phyloP scores from a whole-genome alignment of 805 yeast genomes.

The Wickerhamiella nectarea region DNA sequence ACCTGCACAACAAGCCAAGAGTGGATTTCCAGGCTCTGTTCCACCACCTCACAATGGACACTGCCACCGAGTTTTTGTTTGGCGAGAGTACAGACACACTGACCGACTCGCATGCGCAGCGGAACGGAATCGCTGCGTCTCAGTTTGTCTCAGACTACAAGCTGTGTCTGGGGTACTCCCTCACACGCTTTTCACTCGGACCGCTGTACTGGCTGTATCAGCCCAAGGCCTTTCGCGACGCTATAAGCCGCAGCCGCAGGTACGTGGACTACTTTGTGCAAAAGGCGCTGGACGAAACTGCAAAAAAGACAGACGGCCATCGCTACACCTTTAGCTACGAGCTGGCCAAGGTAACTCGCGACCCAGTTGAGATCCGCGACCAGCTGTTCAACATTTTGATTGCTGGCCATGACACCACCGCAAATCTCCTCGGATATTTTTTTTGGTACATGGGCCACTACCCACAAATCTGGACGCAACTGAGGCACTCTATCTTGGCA shows the following conservation, averaged over 20 bases:
- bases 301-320: slow-evolving; percentile 22
- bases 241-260: slow-evolving; percentile 23
- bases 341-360: slow-evolving; percentile 33
- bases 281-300: slow-evolving; percentile 24
- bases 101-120: slow-evolving; percentile 8
- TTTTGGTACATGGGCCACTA: slow-evolving; percentile 32
- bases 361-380: slow-evolving; percentile 33
- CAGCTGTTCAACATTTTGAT: slow-evolving; percentile 35
- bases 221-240: slow-evolving; percentile 23
- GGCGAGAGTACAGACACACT: slow-evolving; percentile 18
- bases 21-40: slow-evolving; percentile 16
- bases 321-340: slow-evolving; percentile 34
- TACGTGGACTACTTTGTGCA: slow-evolving; percentile 31
- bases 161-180: background rate
- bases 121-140: slow-evolving; percentile 16
- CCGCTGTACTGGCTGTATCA: slow-evolving; percentile 15
- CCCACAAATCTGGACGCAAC: slow-evolving; percentile 28
- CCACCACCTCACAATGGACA: slow-evolving; percentile 21
- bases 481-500: slow-evolving; percentile 23
- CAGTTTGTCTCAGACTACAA: slow-evolving; percentile 20
- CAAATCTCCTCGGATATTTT: slow-evolving; percentile 32
- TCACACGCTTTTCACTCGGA: slow-evolving; percentile 4
- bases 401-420: slow-evolving; percentile 41
- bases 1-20: slow-evolving; percentile 7
- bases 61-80: slow-evolving; percentile 22